Conservation (phyloP, 352 stramenopile species). For the Phytophthora podocarpi region DNA sequence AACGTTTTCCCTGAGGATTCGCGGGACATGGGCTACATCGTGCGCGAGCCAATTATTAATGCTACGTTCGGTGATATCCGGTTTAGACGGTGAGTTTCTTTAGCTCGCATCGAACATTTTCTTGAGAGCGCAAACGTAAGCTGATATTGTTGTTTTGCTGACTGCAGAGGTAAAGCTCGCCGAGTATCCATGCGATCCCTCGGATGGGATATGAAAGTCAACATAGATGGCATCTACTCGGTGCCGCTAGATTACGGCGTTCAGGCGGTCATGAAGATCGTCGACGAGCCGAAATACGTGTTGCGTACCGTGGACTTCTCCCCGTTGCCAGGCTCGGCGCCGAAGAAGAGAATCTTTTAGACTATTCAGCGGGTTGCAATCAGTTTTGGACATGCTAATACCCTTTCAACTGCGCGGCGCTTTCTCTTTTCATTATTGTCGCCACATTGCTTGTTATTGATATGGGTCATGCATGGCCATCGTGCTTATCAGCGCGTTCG, state of each 20-base stretch:
- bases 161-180: conserved; percentile 73
- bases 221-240: conserved; percentile 88
- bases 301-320: conserved; percentile 85
- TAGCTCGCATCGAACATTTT: background rate
- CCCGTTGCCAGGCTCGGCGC: conserved; percentile 22
- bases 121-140: background rate
- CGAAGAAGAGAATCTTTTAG: conserved; percentile 45
- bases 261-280: conserved; percentile 90
- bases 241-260: conserved; percentile 90
- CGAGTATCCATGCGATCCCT: conserved; percentile 89
- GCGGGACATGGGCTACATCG: conserved; percentile 86
- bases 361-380: conserved; percentile 13
- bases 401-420: conserved; percentile 3
- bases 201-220: conserved; percentile 91
- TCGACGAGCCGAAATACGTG: conserved; percentile 86
- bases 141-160: conserved; percentile 1
- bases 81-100: conserved; percentile 68
- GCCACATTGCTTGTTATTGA: background rate
- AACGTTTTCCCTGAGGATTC: conserved; percentile 86
- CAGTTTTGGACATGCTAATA: conserved; percentile 40
- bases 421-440: background rate
- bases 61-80: conserved; percentile 90
- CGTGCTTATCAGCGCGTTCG: conserved; percentile 19
- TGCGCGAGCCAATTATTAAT: conserved; percentile 90
- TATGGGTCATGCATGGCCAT: no score